Evolutionary conservation across 2,329 filamentous ascomycete genomes (phyloP).

Genomic region (Sporothrix humicola): DNA sequence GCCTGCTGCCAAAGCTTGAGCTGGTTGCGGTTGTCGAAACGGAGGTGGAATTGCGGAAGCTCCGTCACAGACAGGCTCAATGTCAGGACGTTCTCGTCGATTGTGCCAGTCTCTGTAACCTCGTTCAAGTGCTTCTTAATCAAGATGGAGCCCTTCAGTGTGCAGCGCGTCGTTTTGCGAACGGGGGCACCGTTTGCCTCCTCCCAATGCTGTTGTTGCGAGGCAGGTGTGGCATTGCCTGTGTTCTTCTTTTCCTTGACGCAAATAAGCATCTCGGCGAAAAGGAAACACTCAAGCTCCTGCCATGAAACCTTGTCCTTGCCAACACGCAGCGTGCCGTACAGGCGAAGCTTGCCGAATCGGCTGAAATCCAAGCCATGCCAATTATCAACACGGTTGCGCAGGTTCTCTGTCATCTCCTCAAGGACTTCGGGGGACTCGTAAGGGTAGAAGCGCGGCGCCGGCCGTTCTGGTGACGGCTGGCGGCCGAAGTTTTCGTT

Average conservation of each 20-base stretch:
- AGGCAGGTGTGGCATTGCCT: conserved; percentile 39
- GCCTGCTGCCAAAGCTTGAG: conserved; percentile 90
- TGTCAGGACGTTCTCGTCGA: conserved; percentile 84
- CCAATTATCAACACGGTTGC: conserved; percentile 95
- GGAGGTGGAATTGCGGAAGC: conserved; percentile 90
- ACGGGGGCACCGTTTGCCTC: conserved; percentile 55
- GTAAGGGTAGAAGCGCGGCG: conserved; percentile 69
- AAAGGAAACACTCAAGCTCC: conserved; percentile 94
- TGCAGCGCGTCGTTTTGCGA: conserved; percentile 75
- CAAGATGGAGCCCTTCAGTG: conserved; percentile 93
- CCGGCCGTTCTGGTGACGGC: conserved; percentile 64
- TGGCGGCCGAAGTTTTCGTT: conserved; percentile 62
- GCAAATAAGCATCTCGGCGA: conserved; percentile 98
- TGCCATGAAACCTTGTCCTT: conserved; percentile 98
- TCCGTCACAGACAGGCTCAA: conserved; percentile 90
- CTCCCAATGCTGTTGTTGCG: conserved; percentile 67
- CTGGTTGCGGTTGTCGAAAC: conserved; percentile 82
- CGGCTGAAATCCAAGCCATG: conserved; percentile 91
- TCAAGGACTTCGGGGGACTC: conserved; percentile 79
- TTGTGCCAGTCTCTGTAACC: conserved; percentile 71
- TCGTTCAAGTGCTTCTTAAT: conserved; percentile 98
- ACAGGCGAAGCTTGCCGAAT: conserved; percentile 90
- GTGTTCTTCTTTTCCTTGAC: conserved; percentile 92
- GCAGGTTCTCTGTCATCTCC: conserved; percentile 83
- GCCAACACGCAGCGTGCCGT: conserved; percentile 88